Conservation (phyloP, 164 flowering plant species). For the Nymphaea thermarum region DNA sequence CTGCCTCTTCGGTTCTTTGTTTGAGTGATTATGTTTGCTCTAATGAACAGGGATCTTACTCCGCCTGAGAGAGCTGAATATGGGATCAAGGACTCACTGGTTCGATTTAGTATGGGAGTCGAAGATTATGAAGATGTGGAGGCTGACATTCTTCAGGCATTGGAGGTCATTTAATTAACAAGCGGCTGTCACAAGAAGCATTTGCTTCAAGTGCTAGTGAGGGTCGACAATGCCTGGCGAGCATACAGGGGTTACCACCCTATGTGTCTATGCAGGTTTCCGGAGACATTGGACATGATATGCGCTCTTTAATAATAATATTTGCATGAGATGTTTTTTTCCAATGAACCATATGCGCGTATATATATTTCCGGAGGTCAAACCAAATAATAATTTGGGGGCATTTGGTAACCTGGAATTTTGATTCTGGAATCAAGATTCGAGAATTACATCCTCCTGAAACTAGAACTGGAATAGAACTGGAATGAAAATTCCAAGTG, state of each 20-base stretch:
- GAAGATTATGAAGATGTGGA: slow-evolving; percentile 91
- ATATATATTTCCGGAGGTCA: too few species aligned
- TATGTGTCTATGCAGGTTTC: neutral
- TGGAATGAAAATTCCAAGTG: too few species aligned
- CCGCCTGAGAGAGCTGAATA: slow-evolving; percentile 51
- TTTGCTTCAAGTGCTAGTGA: neutral
- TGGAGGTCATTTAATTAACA: slow-evolving; percentile 40
- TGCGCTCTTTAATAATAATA: neutral
- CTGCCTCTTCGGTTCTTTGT: too few species aligned
- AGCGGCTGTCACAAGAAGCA: neutral
- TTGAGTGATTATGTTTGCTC: neutral
- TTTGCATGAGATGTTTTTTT: neutral
- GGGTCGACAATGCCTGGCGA: too few species aligned
- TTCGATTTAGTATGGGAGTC: slow-evolving; percentile 89
- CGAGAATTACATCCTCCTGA: too few species aligned
- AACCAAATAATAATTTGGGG: too few species aligned
- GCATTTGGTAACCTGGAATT: too few species aligned
- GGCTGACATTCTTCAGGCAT: slow-evolving; percentile 82
- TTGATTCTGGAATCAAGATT: too few species aligned
- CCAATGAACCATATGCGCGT: too few species aligned
- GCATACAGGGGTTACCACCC: too few species aligned
- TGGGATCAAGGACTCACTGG: slow-evolving; percentile 84
- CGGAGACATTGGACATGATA: neutral
- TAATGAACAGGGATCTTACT: slow-evolving; percentile 61
- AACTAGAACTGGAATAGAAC: too few species aligned